Evolutionary conservation across 176 grass and related monocot genomes (phyloP).

Genomic region (Saccharum spontaneum): DNA sequence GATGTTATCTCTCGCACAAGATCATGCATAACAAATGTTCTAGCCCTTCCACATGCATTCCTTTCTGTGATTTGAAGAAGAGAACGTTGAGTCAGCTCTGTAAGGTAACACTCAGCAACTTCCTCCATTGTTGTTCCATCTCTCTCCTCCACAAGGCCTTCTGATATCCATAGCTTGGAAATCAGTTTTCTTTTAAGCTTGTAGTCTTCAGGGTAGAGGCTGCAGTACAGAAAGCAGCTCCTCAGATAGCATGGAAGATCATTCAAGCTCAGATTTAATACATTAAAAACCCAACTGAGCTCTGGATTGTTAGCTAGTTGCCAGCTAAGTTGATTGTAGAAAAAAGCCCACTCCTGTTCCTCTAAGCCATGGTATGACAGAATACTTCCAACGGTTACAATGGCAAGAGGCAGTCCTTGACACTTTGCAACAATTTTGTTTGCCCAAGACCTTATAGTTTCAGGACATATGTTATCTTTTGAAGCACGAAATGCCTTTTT

Average conservation of each 20-base stretch:
- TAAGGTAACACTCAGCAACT: conserved; percentile 32
- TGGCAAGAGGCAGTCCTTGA: conserved; percentile 47
- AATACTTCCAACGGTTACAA: conserved; percentile 33
- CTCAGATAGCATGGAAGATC: conserved; percentile 42
- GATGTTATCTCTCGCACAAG: conserved; percentile 29
- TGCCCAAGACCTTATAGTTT: neutral
- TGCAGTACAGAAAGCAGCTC: conserved; percentile 41
- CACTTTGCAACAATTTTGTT: conserved; percentile 44
- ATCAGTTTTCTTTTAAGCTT: conserved; percentile 14
- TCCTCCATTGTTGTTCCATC: conserved; percentile 36
- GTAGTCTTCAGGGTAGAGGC: conserved; percentile 45
- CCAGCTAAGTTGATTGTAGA: conserved; percentile 40
- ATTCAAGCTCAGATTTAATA: conserved; percentile 33
- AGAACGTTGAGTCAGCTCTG: conserved; percentile 23
- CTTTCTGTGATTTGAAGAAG: conserved; percentile 32
- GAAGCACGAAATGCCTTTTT: conserved; percentile 18
- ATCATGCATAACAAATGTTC: conserved; percentile 36
- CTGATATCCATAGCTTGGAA: conserved; percentile 23
- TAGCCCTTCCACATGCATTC: conserved; percentile 16
- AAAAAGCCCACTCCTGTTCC: conserved; percentile 23
- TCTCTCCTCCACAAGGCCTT: conserved; percentile 52
- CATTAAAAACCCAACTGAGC: conserved; percentile 11
- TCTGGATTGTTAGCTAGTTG: conserved; percentile 38
- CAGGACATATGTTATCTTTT: neutral
- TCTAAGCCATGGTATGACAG: conserved; percentile 14